Conservation (phyloP, 108 stramenopile genomes). For the Ochromonas danica region DNA sequence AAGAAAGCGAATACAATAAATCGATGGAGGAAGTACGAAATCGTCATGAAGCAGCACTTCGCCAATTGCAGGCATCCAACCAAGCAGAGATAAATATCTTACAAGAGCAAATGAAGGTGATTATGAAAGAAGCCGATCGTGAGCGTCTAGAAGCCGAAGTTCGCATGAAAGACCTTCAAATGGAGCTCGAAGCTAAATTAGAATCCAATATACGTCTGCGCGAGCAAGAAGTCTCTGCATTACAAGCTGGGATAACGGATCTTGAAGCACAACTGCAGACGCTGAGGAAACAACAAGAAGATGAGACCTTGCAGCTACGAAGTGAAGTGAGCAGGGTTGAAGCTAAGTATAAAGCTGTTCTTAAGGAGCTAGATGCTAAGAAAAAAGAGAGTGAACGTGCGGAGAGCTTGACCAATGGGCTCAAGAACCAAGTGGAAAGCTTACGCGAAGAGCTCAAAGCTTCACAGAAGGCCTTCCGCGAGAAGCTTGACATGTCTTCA, state of each 20-base stretch:
- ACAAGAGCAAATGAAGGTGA: too few relatives aligned
- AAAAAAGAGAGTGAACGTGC: slow-evolving; percentile 19
- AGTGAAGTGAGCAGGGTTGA: not conserved
- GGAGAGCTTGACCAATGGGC: not conserved
- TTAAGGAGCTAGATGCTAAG: slow-evolving; percentile 32
- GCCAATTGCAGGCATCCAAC: not conserved
- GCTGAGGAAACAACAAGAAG: not conserved
- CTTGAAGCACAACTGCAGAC: slow-evolving; percentile 4
- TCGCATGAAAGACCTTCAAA: too few relatives aligned
- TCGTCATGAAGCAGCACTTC: too few relatives aligned
- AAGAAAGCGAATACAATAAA: too few relatives aligned
- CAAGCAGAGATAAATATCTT: too few relatives aligned
- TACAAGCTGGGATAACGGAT: too few relatives aligned
- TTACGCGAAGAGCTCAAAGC: slow-evolving; percentile 36
- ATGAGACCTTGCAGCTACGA: not conserved
- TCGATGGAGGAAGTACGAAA: too few relatives aligned
- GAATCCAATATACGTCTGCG: too few relatives aligned
- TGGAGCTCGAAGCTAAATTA: not conserved
- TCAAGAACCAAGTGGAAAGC: slow-evolving; percentile 29
- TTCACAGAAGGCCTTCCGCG: slow-evolving; percentile 19
- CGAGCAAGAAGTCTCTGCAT: too few relatives aligned
- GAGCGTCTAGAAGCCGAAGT: too few relatives aligned
- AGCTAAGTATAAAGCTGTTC: not conserved
- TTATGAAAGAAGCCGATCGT: too few relatives aligned
- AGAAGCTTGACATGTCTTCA: slow-evolving; percentile 3